phyloP scores from a whole-genome alignment of 2,329 filamentous ascomycete genomes.

The Colletotrichum echinochloae region DNA sequence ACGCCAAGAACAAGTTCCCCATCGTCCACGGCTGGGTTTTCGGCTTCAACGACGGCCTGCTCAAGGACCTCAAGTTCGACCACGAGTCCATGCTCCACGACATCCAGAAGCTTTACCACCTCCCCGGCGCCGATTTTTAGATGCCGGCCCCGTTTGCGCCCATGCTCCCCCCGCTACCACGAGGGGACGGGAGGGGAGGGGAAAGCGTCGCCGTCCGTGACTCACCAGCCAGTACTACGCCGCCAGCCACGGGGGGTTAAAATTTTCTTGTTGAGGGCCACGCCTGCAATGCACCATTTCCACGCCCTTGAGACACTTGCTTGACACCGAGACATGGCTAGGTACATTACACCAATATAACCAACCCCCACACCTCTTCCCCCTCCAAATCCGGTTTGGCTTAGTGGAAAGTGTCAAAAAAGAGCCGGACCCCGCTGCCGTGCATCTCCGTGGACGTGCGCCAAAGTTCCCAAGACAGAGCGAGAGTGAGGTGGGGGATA shows the following conservation, averaged over 20 bases:
- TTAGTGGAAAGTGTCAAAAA: slow-evolving; percentile 19
- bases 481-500: neutral
- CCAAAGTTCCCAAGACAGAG: neutral
- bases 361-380: slow-evolving; percentile 10
- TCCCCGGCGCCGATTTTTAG: slow-evolving; percentile 49
- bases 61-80: slow-evolving; percentile 74
- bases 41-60: slow-evolving; percentile 73
- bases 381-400: slow-evolving; percentile 23
- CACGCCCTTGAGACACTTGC: slow-evolving; percentile 22
- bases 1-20: slow-evolving; percentile 71
- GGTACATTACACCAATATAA: neutral
- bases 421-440: slow-evolving; percentile 20
- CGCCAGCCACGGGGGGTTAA: slow-evolving; percentile 21
- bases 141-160: no score
- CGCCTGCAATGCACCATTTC: slow-evolving; percentile 3
- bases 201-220: no score
- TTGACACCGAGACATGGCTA: slow-evolving; percentile 32
- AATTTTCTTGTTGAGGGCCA: slow-evolving; percentile 38
- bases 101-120: slow-evolving; percentile 75
- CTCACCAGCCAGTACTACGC: no score
- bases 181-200: no score
- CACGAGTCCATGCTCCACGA: slow-evolving; percentile 68
- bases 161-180: no score
- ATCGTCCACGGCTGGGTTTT: slow-evolving; percentile 82
- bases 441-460: slow-evolving; percentile 28